Percentiles rank a stretch among this genome's conserved stretches.
Evolutionary conservation across 139 green algal genomes (phyloP).

Genomic region (Chlamydomonas sp.): DNA sequence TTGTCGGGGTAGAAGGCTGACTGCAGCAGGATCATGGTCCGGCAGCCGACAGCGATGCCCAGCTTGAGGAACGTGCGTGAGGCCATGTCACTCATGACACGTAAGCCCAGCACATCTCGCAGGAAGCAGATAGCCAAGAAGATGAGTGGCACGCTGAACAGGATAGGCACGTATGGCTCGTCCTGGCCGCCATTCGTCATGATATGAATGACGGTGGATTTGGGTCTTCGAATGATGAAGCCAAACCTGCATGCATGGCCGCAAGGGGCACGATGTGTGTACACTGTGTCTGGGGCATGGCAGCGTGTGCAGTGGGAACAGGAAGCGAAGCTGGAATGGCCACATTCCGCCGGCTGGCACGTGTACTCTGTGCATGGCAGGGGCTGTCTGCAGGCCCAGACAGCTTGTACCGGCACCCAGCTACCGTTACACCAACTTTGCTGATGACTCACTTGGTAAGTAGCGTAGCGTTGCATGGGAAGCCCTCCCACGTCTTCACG

Average conservation of each 20-base stretch:
- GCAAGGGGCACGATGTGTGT: too few species aligned
- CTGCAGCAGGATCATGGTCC: conserved; percentile 10
- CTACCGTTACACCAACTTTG: too few species aligned
- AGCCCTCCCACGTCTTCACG: not conserved
- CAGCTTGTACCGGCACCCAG: too few species aligned
- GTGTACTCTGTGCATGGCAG: too few species aligned
- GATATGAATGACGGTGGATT: conserved; percentile 12
- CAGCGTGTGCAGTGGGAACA: too few species aligned
- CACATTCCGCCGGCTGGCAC: too few species aligned
- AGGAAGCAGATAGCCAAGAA: not conserved
- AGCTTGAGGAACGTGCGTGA: conserved; percentile 18
- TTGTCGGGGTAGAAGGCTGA: not conserved
- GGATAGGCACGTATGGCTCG: conserved; percentile 36
- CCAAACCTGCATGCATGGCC: not conserved
- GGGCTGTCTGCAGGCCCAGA: too few species aligned
- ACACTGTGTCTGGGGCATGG: too few species aligned
- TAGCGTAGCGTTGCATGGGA: not conserved
- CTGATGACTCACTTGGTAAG: not conserved
- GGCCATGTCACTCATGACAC: not conserved
- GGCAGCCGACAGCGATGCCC: conserved; percentile 25
- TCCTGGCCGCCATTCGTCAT: conserved; percentile 17
- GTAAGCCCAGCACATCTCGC: not conserved
- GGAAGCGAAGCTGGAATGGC: too few species aligned
- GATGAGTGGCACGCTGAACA: conserved; percentile 18
- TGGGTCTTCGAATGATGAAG: not conserved